Evolutionary conservation across 2,329 filamentous ascomycete species (phyloP).

Genomic region (Cercospora beticola): DNA sequence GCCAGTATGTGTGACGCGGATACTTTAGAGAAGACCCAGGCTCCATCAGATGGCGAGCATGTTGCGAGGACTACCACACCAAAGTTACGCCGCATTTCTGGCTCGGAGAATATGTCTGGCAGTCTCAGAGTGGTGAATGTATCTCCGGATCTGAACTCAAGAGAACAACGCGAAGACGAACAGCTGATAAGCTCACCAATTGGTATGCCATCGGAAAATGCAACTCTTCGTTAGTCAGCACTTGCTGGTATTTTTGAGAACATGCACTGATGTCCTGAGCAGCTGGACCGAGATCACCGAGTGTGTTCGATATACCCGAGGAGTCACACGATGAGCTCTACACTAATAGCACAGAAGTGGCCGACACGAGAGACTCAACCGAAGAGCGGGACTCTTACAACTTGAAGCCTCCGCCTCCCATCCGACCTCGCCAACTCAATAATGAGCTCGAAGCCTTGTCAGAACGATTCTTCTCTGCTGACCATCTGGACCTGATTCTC

Average conservation of each 20-base stretch:
- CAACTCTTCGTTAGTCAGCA: neutral
- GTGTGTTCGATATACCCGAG: conserved; percentile 31
- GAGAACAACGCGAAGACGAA: conserved; percentile 4
- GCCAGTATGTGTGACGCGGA: conserved; percentile 15
- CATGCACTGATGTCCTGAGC: conserved; percentile 21
- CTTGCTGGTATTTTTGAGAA: neutral
- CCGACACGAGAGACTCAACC: conserved; percentile 6
- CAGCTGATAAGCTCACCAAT: neutral
- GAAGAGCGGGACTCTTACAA: conserved; percentile 39
- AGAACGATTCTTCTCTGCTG: conserved; percentile 43
- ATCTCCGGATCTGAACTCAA: conserved; percentile 6
- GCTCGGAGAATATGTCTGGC: conserved; percentile 19
- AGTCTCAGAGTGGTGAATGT: conserved; percentile 20
- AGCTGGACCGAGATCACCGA: conserved; percentile 27
- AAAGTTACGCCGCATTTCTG: conserved; percentile 14
- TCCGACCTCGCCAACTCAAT: conserved; percentile 21
- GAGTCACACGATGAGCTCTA: conserved; percentile 22
- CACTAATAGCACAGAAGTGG: conserved; percentile 29
- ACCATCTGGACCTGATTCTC: conserved; percentile 47
- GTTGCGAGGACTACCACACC: conserved; percentile 2
- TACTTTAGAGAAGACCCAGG: neutral
- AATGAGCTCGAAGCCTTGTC: conserved; percentile 40
- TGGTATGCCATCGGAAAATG: neutral
- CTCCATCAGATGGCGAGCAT: neutral
- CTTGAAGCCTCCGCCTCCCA: conserved; percentile 44